Conservation (phyloP, 78 protist species). For the Planoprotostelium fungivorum region DNA sequence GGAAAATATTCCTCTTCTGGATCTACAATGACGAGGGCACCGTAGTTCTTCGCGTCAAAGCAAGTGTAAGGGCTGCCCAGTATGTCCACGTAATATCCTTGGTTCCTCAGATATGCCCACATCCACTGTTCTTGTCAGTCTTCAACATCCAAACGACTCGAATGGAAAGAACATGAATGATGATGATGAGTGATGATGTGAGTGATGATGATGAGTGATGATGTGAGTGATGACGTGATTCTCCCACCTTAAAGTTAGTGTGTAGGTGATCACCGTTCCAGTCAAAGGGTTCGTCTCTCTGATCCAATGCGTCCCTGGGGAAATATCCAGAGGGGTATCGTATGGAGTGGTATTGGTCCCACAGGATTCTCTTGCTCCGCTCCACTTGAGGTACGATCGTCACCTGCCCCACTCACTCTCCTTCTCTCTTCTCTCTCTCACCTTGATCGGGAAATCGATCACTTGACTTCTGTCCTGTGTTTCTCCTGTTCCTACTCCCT, state of each 20-base stretch:
- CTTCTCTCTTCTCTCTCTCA: background rate
- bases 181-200: too few species aligned
- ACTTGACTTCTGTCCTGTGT: background rate
- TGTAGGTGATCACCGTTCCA: constrained; percentile 96
- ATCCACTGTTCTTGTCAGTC: background rate
- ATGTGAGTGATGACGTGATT: too few species aligned
- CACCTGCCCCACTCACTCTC: too few species aligned
- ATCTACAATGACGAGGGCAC: constrained; percentile 88
- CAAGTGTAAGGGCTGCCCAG: constrained; percentile 72
- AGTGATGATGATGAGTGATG: too few species aligned
- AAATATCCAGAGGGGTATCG: constrained; percentile 87
- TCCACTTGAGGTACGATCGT: constrained; percentile 78
- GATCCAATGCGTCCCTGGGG: constrained; percentile 79
- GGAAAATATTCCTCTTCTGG: constrained; percentile 85
- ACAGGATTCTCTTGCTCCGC: constrained; percentile 79
- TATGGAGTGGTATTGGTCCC: constrained; percentile 87
- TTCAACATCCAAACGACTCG: too few species aligned
- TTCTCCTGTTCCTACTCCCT: background rate
- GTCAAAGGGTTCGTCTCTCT: constrained; percentile 78
- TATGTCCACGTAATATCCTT: constrained; percentile 43
- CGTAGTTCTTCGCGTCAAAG: constrained; percentile 83
- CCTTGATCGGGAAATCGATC: background rate
- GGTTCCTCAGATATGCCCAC: background rate
- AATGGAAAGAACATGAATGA: too few species aligned
- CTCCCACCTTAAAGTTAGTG: constrained; percentile 77